Evolutionary conservation across 495 filamentous ascomycete species (phyloP).

Genomic region (Aspergillus wentii): DNA sequence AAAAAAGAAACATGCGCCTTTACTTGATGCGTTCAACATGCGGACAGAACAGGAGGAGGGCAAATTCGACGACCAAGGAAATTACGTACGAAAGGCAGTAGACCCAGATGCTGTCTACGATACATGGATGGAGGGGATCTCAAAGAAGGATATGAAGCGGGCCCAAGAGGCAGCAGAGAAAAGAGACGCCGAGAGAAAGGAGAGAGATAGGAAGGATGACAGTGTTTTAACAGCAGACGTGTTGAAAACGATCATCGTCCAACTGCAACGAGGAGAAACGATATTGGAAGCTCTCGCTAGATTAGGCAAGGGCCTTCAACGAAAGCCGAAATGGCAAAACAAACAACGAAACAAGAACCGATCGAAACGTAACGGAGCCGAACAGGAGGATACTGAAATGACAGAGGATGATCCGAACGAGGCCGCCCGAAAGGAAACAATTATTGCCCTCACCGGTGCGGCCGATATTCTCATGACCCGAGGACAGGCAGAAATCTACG

Average conservation of each 20-base stretch:
- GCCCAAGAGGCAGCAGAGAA: constrained; percentile 86
- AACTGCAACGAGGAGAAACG: constrained; percentile 80
- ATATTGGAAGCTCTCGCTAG: constrained; percentile 83
- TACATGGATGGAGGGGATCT: constrained; percentile 84
- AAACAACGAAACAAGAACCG: constrained; percentile 51
- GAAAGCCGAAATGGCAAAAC: constrained; percentile 57
- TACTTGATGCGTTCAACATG: constrained; percentile 96
- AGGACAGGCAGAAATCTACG: constrained; percentile 84
- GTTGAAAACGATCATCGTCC: constrained; percentile 62
- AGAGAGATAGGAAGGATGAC: constrained; percentile 68
- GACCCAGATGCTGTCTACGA: constrained; percentile 92
- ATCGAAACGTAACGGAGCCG: constrained; percentile 51
- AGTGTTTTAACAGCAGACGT: constrained; percentile 68
- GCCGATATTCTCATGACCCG: constrained; percentile 79
- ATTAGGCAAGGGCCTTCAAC: constrained; percentile 63
- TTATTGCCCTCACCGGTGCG: constrained; percentile 80
- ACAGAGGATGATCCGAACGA: constrained; percentile 74
- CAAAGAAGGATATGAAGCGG: constrained; percentile 85
- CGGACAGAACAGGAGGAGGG: constrained; percentile 87
- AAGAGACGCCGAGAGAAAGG: constrained; percentile 68
- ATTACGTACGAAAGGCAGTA: constrained; percentile 81
- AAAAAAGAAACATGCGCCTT: constrained; percentile 91
- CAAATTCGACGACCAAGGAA: constrained; percentile 81
- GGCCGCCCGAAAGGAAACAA: constrained; percentile 57
- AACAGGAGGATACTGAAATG: constrained; percentile 57